A percentile compares a stretch with the other conserved stretches of the same genome.
phyloP scores from a whole-genome alignment of 2,329 filamentous ascomycete genomes.

The Clonostachys rosea region DNA sequence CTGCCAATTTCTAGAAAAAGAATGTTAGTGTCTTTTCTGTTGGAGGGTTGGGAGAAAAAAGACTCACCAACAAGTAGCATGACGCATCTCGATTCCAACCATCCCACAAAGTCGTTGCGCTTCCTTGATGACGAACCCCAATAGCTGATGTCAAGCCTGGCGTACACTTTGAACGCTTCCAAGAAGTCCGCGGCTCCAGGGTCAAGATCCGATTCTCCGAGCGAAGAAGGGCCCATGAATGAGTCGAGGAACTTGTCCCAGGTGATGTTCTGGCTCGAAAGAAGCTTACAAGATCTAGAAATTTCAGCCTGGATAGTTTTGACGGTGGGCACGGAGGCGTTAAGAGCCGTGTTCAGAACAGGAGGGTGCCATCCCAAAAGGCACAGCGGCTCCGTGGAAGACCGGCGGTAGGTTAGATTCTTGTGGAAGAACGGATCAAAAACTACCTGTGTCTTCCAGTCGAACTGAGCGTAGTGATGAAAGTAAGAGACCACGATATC shows the following conservation, averaged over 20 bases:
- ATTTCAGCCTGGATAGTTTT: slow-evolving; percentile 47
- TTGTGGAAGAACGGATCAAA: slow-evolving; percentile 58
- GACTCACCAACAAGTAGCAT: slow-evolving; percentile 53
- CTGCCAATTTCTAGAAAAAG: slow-evolving; percentile 43
- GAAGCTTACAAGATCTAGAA: slow-evolving; percentile 31
- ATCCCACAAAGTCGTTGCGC: slow-evolving; percentile 52
- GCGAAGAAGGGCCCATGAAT: background rate
- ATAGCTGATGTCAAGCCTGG: slow-evolving; percentile 59
- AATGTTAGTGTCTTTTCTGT: background rate
- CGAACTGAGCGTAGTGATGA: slow-evolving; percentile 53
- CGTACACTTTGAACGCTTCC: slow-evolving; percentile 43
- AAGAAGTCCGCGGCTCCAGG: slow-evolving; percentile 42
- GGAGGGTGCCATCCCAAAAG: slow-evolving; percentile 60
- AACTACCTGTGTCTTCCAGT: slow-evolving; percentile 50
- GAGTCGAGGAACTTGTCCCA: slow-evolving; percentile 33
- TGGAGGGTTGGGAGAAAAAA: too few relatives aligned
- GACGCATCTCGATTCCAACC: slow-evolving; percentile 59
- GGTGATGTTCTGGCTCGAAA: slow-evolving; percentile 25
- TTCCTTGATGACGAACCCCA: slow-evolving; percentile 55
- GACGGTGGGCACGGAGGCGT: slow-evolving; percentile 47
- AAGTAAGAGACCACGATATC: slow-evolving; percentile 59
- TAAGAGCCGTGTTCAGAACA: slow-evolving; percentile 52
- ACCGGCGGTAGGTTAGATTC: slow-evolving; percentile 4
- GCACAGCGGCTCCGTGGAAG: slow-evolving; percentile 54
- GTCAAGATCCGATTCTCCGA: background rate